Percentiles rank a stretch among this genome's conserved stretches.
Conservation (phyloP, 2,329 filamentous ascomycete genomes). For the Torrubiella hemipterigena region DNA sequence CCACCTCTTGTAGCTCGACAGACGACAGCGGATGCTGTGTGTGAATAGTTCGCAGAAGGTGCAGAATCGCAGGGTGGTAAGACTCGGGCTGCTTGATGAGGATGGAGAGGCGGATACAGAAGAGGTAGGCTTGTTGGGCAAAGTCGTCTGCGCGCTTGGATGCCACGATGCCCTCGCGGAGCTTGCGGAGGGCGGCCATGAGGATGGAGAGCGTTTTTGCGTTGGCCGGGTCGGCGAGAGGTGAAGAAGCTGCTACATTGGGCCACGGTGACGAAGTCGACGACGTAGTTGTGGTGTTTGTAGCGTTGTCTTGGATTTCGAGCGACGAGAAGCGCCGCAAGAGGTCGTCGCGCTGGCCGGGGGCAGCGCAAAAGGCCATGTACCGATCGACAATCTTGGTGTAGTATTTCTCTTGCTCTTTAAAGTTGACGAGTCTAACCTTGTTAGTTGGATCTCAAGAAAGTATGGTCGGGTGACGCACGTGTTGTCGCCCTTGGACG, state of each 20-base stretch:
- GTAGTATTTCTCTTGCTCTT: constrained; percentile 76
- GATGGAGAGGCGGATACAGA: constrained; percentile 76
- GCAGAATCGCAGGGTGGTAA: constrained; percentile 76
- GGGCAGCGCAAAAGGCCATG: constrained; percentile 74
- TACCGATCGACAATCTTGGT: constrained; percentile 79
- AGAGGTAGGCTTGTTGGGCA: constrained; percentile 79
- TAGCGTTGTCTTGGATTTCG: constrained; percentile 9
- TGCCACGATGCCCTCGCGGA: constrained; percentile 80
- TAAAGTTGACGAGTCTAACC: constrained; percentile 55
- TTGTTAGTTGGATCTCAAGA: no score
- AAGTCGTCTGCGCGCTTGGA: constrained; percentile 68
- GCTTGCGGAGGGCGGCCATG: constrained; percentile 75
- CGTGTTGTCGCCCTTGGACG: constrained; percentile 85
- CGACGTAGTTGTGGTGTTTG: constrained; percentile 1
- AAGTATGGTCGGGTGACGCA: constrained; percentile 26
- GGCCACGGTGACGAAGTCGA: constrained; percentile 3
- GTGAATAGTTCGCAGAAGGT: constrained; percentile 65
- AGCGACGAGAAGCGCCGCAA: constrained; percentile 64
- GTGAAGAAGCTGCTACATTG: constrained; percentile 5
- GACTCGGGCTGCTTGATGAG: constrained; percentile 73
- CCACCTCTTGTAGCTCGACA: constrained; percentile 67
- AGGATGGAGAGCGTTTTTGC: constrained; percentile 60
- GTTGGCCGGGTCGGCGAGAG: constrained; percentile 18
- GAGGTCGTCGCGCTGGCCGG: constrained; percentile 59
- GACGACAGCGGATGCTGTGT: constrained; percentile 52